Base-by-base conservation (phyloP, 1,284 basidiomycete species). In the Flammula alnicola region DNA sequence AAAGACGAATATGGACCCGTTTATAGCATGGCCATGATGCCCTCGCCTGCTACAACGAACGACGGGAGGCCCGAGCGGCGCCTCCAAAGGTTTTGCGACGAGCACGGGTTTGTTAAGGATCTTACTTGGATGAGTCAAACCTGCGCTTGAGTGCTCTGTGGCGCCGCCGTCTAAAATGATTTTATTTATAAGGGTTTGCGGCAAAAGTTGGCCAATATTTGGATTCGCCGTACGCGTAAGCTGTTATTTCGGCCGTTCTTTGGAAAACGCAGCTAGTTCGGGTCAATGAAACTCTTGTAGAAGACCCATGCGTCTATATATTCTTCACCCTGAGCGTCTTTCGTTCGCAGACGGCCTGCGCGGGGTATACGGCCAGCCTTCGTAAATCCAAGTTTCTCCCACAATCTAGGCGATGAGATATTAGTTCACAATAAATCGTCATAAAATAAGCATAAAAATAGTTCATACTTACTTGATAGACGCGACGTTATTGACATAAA, bases 251-350 rank as follows among this genome's bases (percentile, higher is more conserved):
- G n/a, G n/a, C n/a, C n/a, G n/a, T n/a, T n/a, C n/a, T n/a, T n/a
- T n/a, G n/a, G n/a, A n/a, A n/a, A n/a, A n/a, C n/a, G n/a, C n/a
- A n/a, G n/a, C n/a, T n/a, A n/a, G n/a, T 49, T 17, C 12, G 40
- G 17, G 16, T 56, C 55, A 5, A 57, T 36, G 40, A 95, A 94
- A 55, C 80, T 85, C 72, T 91, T 93, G 74, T 92, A 91, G 60
- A 92, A 83, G 17, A 98, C 81, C 68, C 85, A 84, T 1, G 94
- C 93, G 64, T 97, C 94, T 5, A 94, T 86, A 60, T 87, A 95
- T 65, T 94, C 91, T 63, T 96, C 94, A 11, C 83, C 84, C 1
- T 73, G 67, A 1, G 81, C 81, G 60, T 90, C 84, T 39, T 72
- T 74, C 20, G 76, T 82, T 64, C 74, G 83, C 33, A 98, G 73